These are phyloP conservation scores for Cyclaneusma minus DNA, from an alignment of 2,329 filamentous ascomycete genomes.

Conservation along the genomic window DNA sequence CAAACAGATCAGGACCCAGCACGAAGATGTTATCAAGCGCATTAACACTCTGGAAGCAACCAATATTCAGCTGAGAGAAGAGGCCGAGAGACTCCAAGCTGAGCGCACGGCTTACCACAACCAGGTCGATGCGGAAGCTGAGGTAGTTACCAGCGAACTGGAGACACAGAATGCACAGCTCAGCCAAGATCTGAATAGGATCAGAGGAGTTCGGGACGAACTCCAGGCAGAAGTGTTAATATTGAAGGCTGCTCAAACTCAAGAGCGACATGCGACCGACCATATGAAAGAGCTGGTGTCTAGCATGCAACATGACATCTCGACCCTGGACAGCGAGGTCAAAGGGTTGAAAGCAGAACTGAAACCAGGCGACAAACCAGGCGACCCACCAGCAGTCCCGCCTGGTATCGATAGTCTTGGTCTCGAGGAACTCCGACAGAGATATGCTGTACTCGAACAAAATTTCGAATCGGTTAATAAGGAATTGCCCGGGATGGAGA, in stretches of 20 bases:
- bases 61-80: conserved; percentile 71
- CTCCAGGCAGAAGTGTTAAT: conserved; percentile 67
- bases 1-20: conserved; percentile 77
- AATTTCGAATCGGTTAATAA: conserved; percentile 75
- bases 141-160: conserved; percentile 56
- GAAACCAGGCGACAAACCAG: not conserved
- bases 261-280: conserved; percentile 51
- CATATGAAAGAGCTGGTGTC: conserved; percentile 69
- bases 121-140: conserved; percentile 68
- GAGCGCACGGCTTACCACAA: conserved; percentile 72
- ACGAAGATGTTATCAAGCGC: conserved; percentile 83
- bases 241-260: conserved; percentile 64
- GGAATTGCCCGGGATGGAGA: conserved; percentile 79
- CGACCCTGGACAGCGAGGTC: conserved; percentile 68
- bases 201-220: conserved; percentile 75
- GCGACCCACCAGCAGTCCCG: conserved; percentile 20
- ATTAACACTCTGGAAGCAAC: conserved; percentile 84
- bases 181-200: conserved; percentile 73
- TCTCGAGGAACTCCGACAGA: conserved; percentile 56
- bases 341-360: conserved; percentile 45
- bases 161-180: conserved; percentile 68
- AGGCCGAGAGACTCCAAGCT: conserved; percentile 69
- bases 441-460: conserved; percentile 59
- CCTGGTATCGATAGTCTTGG: conserved; percentile 41
- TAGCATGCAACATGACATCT: conserved; percentile 67